phyloP scores from a whole-genome alignment of 1,284 basidiomycete species.

The Fomitopsis palustris region DNA sequence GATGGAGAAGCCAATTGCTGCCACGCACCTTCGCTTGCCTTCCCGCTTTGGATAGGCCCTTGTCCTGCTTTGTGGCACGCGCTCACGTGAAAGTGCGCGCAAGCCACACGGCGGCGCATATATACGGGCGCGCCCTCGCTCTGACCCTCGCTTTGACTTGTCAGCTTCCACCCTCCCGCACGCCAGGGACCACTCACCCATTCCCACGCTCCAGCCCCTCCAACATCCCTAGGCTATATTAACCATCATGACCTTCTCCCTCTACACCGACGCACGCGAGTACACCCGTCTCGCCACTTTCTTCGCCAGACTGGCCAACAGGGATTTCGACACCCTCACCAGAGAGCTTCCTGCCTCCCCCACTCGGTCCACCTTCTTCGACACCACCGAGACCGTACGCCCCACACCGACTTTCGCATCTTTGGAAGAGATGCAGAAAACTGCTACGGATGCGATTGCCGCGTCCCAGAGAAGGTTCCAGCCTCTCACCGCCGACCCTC shows the following conservation, averaged over 20 bases:
- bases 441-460: conserved; percentile 52
- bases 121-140: neutral
- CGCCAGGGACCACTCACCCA: neutral
- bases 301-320: conserved; percentile 28
- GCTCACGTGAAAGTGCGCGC: neutral
- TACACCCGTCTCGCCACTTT: conserved; percentile 50
- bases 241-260: neutral
- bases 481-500: neutral
- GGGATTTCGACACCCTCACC: conserved; percentile 3
- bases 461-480: conserved; percentile 34
- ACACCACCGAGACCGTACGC: conserved; percentile 63
- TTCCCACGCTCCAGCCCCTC: neutral
- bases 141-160: neutral
- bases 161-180: neutral
- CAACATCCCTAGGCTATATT: neutral
- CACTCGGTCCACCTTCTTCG: conserved; percentile 54
- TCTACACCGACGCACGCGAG: conserved; percentile 36
- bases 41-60: neutral
- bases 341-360: neutral
- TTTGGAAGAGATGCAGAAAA: conserved; percentile 55
- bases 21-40: neutral
- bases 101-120: neutral
- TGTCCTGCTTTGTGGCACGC: neutral
- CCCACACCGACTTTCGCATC: no score
- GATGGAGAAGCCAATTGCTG: neutral